phyloP scores from a whole-genome alignment of 2,329 filamentous ascomycete species.

The Ustilaginoidea virens region DNA sequence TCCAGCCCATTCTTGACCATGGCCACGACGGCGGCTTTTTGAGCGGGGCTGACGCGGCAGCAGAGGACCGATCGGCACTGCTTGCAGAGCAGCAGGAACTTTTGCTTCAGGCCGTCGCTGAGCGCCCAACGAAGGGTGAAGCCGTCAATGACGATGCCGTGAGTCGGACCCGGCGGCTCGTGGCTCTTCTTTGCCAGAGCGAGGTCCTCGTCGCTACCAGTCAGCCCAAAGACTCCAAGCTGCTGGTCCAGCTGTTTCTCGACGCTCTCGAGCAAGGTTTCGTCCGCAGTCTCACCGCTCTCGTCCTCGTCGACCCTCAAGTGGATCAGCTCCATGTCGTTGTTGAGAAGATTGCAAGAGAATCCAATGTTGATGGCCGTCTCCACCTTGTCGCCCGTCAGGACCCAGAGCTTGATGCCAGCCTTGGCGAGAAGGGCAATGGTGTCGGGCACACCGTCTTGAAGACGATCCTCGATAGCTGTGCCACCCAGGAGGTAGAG shows the following conservation, averaged over 20 bases:
- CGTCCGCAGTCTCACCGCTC: slow-evolving; percentile 28
- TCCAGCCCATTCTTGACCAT: slow-evolving; percentile 93
- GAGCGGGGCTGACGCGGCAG: slow-evolving; percentile 89
- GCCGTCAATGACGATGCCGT: slow-evolving; percentile 88
- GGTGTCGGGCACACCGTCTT: slow-evolving; percentile 92
- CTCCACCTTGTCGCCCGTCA: slow-evolving; percentile 97
- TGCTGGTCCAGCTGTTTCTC: slow-evolving; percentile 61
- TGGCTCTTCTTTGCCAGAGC: slow-evolving; percentile 66
- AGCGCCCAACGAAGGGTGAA: slow-evolving; percentile 84
- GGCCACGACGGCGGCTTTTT: slow-evolving; percentile 91
- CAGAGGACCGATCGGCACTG: slow-evolving; percentile 93
- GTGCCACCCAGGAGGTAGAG: slow-evolving; percentile 81
- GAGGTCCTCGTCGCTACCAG: slow-evolving; percentile 74
- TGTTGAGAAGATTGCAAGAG: slow-evolving; percentile 93
- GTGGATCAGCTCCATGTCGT: slow-evolving; percentile 92
- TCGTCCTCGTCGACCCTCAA: slow-evolving; percentile 72
- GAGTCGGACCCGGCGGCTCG: slow-evolving; percentile 70
- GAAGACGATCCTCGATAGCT: slow-evolving; percentile 90
- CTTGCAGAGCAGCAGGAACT: slow-evolving; percentile 90
- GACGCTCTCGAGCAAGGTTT: slow-evolving; percentile 38
- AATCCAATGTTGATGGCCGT: slow-evolving; percentile 99
- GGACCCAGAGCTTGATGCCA: slow-evolving; percentile 96
- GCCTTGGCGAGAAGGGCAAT: slow-evolving; percentile 82
- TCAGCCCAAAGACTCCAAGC: slow-evolving; percentile 59
- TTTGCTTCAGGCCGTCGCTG: slow-evolving; percentile 68